Evolutionary conservation across 1,139 yeast species (phyloP).

Genomic region (Taphrina populina): DNA sequence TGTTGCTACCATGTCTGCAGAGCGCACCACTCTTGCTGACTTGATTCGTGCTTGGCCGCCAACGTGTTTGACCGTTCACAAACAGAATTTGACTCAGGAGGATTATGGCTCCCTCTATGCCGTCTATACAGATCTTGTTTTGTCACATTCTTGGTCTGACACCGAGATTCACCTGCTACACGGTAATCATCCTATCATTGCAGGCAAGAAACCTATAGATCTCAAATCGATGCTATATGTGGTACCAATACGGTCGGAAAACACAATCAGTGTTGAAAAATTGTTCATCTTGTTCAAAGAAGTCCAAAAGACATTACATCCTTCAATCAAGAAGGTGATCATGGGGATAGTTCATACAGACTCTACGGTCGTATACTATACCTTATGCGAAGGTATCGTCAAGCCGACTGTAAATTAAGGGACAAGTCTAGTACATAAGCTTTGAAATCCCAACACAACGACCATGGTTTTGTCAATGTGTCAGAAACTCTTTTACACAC

Average conservation of each 20-base stretch:
- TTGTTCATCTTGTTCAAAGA: constrained; percentile 12
- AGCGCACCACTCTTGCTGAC: too few relatives aligned
- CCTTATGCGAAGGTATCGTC: constrained; percentile 20
- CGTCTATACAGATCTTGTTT: constrained; percentile 30
- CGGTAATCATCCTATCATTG: background rate
- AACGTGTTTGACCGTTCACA: constrained; percentile 1
- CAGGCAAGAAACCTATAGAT: background rate
- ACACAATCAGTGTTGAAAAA: constrained; percentile 6
- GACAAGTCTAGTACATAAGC: too few relatives aligned
- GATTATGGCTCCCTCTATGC: constrained; percentile 24
- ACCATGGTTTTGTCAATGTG: too few relatives aligned
- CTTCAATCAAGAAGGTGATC: background rate
- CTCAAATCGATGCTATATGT: too few relatives aligned
- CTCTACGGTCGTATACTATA: constrained; percentile 35
- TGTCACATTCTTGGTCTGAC: constrained; percentile 28
- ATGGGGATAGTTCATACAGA: constrained; percentile 33
- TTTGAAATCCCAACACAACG: too few relatives aligned
- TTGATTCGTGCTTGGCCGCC: constrained; percentile 29
- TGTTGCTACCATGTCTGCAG: too few relatives aligned
- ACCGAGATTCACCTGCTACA: constrained; percentile 7
- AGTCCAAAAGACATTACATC: background rate
- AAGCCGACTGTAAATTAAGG: constrained; percentile 31
- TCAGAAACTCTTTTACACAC: too few relatives aligned
- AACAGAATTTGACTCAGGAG: background rate
- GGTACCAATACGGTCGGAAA: constrained; percentile 12